Conservation (phyloP, 306 rosid species). For the Lathyrus tuberosus region DNA sequence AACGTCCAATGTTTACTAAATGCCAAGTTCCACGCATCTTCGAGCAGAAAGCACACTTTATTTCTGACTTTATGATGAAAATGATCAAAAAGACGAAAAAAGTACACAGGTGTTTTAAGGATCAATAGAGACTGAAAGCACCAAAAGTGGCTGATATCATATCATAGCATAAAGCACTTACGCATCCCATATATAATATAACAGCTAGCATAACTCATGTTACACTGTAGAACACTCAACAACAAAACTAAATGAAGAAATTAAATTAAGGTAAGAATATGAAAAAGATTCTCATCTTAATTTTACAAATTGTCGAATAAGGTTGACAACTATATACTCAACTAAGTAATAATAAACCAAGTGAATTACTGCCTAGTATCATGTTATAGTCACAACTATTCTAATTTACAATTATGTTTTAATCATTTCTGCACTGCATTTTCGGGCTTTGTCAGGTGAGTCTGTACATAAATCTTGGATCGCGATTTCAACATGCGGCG, state of each 20-base stretch:
- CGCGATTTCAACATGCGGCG: conserved; percentile 51
- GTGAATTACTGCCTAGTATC: conserved; percentile 23
- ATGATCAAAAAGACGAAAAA: neutral
- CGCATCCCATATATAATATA: neutral
- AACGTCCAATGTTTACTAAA: neutral
- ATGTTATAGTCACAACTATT: conserved; percentile 39
- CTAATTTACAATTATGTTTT: conserved; percentile 24
- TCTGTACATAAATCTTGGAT: conserved; percentile 40
- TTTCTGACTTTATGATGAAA: conserved; percentile 2
- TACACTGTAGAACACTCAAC: conserved; percentile 8
- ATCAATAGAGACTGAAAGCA: neutral
- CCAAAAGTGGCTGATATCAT: neutral
- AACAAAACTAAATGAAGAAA: conserved; percentile 21
- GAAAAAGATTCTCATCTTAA: conserved; percentile 32
- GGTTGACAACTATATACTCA: conserved; percentile 36
- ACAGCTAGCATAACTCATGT: conserved; percentile 16
- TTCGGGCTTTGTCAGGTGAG: conserved; percentile 36
- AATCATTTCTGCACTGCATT: conserved; percentile 32
- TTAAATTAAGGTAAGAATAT: conserved; percentile 38
- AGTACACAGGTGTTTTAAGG: neutral
- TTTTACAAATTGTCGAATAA: conserved; percentile 10
- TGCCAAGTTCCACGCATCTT: conserved; percentile 17
- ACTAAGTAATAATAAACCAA: conserved; percentile 30
- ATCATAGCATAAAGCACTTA: neutral
- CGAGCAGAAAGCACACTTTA: neutral